Conservation (phyloP, 495 filamentous ascomycete genomes). For the Trichoderma gamsii region DNA sequence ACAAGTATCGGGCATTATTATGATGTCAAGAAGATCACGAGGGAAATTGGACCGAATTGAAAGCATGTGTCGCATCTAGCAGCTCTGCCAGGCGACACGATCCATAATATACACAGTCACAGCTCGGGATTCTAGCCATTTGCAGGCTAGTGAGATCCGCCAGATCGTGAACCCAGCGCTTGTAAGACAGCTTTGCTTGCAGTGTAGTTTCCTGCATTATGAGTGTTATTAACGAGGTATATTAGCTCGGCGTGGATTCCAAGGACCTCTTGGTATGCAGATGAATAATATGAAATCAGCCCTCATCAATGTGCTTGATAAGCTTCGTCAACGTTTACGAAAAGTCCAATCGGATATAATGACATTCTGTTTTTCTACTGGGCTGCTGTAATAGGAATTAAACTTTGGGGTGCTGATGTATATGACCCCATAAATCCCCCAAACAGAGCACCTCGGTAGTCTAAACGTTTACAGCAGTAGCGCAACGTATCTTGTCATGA, state of each 20-base stretch:
- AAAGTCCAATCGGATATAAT: too few relatives aligned
- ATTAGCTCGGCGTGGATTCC: too few relatives aligned
- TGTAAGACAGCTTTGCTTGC: not conserved
- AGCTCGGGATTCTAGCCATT: conserved; percentile 3
- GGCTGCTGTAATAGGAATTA: not conserved
- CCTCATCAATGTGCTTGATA: too few relatives aligned
- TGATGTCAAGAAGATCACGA: too few relatives aligned
- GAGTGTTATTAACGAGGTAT: not conserved
- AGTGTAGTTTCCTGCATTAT: not conserved
- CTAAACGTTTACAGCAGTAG: not conserved
- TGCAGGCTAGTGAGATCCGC: conserved; percentile 8
- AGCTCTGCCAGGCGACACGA: too few relatives aligned
- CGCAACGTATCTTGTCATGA: not conserved
- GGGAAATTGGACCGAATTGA: too few relatives aligned
- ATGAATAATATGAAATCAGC: too few relatives aligned
- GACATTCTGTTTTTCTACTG: too few relatives aligned
- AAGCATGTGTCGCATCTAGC: too few relatives aligned
- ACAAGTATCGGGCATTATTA: too few relatives aligned
- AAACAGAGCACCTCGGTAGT: not conserved
- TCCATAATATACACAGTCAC: not conserved
- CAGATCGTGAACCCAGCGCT: not conserved
- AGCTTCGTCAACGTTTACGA: too few relatives aligned
- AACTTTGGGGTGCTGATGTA: not conserved
- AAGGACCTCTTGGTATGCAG: too few relatives aligned
- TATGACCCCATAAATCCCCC: not conserved